Percentiles rank a stretch among this genome's conserved stretches.
phyloP scores from a whole-genome alignment of 176 grass and related monocot genomes.

The Aegilops speltoides region DNA sequence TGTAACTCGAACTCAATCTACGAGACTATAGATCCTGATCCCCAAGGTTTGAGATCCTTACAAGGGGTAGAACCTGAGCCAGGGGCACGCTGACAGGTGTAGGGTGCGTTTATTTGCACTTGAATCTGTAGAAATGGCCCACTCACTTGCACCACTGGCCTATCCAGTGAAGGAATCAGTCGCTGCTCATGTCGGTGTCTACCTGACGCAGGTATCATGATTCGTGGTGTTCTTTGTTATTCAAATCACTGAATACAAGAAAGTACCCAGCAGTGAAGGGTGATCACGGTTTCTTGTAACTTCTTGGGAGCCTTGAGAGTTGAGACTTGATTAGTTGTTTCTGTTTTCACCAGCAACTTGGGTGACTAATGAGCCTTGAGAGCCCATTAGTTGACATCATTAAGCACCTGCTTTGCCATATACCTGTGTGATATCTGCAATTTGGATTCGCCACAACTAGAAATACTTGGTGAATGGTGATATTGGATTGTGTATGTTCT shows the following conservation, averaged over 20 bases:
- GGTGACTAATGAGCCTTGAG: neutral
- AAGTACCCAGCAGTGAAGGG: neutral
- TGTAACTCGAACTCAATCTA: neutral
- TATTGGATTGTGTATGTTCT: neutral
- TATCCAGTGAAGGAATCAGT: neutral
- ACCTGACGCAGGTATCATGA: neutral
- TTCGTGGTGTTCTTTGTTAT: neutral
- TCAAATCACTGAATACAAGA: slow-evolving; percentile 5
- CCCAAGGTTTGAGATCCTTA: neutral
- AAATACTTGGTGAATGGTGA: neutral
- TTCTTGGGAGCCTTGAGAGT: neutral
- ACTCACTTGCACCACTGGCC: neutral
- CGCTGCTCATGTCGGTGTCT: neutral
- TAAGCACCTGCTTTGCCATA: neutral
- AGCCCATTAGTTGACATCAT: neutral
- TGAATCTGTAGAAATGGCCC: neutral
- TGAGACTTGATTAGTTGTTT: neutral
- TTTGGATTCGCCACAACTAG: neutral
- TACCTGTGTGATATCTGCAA: neutral
- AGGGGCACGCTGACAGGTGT: neutral
- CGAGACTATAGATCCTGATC: neutral
- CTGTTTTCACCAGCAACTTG: neutral
- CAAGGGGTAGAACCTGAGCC: neutral
- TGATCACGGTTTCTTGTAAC: neutral
- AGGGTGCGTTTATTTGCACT: neutral